Base-by-base conservation (phyloP, 305 asterid genomes). In the Fraxinus angustifolia region DNA sequence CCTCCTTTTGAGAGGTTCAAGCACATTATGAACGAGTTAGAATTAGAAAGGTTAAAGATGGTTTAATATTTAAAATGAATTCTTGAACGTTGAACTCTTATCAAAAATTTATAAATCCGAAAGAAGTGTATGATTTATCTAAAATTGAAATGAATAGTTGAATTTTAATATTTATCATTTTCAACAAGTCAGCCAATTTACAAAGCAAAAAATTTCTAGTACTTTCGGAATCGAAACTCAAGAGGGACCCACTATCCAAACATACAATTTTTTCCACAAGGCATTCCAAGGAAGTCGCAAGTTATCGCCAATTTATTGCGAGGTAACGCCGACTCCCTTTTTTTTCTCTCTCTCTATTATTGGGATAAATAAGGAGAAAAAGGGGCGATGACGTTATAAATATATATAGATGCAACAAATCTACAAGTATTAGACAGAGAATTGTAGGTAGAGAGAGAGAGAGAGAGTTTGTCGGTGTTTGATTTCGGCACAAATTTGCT, bases 391-490 rank as follows among this genome's bases (percentile, higher is more conserved):
- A 67, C 73, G 73, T 67, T 67, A 67, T 67, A 67, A 11, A 28
- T 67, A 26, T 11, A 26, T 31, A 60, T 58, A 78, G 78, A 79
- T 77, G 80, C 80, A 21, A 21, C 33, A 23, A 60, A 60, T 23
- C 33, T 7, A 60, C 14, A 62, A 5, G n/a, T 19, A 19, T 60
- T 60, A 6, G 28, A 3, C 19, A 38, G 45, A 2, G 58, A 82
- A 36, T 74, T 77, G 84, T 79, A 74, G 72, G 10, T 78, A 30
- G 42, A 38, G 45, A 6, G 38, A 34, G 53, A 38, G 45, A 31
- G 72, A 16, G 78, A 2, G 85, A 38, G 75, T 78, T 89, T 91
- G 95, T 91, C 95, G 95, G 95, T 91, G 93, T 89, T 83, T 80
- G 83, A 11, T 60, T 74, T 60, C 71, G 31, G 74, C 3, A 16